Evolutionary conservation across 2,329 filamentous ascomycete genomes (phyloP), one percentile per base, ranked within the genome.

Genomic region (Pleurostoma richardsiae): DNA sequence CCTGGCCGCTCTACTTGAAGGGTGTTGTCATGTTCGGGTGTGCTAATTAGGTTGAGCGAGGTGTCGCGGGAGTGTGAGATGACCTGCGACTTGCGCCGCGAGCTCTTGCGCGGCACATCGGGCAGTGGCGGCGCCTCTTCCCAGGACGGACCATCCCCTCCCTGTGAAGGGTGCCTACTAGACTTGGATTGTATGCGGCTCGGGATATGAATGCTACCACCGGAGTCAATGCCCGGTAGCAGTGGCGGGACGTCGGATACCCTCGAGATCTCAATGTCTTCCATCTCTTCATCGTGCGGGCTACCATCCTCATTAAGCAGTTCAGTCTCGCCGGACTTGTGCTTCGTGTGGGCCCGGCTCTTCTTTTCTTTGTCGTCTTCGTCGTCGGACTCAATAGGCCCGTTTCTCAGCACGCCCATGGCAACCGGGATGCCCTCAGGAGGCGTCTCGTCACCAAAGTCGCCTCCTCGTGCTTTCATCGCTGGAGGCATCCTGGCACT

Each of bases 401-500:
- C 77, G 53, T 76, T 81, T 27, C 76, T 70, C 52, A 81, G 56
- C 8, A 79, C 77, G 4, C 77, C 77, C 74, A 79, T 82, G 27
- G 81, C 81, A 7, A 85, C 79, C 4, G 82, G 82, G 36, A 84
- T 80, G 2, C 82, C 82, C 56, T 85, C 79, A 0, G 80, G 80
- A 2, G 79, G 88, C 1, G 82, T 79, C 44, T 88, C 86, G 48
- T 85, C 74, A 39, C 79, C 82, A 48, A 82, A 77, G 30, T 79
- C 74, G 7, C 76, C 69, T 29, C 67, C 76, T 59, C 65, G 73
- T 54, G 71, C 69, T 52, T 76, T 78, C 73, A 90, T 86, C 48
- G 85, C 83, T 5, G 87, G 85, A 3, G 90, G 90, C 72, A 94
- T 90, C 46, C 91, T 81, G 6, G 90, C 82, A 62, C 91, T 96